These are phyloP conservation scores for Alternaria longipes DNA, from an alignment of 2,329 filamentous ascomycete genomes.

Conservation along the genomic window DNA sequence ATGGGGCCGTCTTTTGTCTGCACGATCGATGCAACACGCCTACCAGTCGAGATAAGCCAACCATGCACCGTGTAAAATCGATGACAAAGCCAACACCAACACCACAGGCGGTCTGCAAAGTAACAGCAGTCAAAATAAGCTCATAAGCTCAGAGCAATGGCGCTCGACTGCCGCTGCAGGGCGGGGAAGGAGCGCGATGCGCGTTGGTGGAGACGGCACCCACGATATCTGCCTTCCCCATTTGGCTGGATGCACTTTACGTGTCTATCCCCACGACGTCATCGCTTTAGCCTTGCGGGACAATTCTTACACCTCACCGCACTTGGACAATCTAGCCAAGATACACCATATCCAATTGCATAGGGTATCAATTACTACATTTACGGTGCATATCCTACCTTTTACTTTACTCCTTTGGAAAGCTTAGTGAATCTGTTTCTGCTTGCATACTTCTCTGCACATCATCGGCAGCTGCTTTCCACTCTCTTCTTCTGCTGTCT, in stretches of 20 bases:
- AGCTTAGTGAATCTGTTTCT: conserved; percentile 1
- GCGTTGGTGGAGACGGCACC: conserved; percentile 33
- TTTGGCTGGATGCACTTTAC: conserved; percentile 19
- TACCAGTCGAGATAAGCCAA: background rate
- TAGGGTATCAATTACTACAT: background rate
- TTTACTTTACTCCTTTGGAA: background rate
- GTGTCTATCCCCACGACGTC: conserved; percentile 3
- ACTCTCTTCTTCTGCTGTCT: background rate
- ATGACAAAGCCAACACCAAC: background rate
- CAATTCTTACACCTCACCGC: background rate
- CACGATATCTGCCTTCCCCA: conserved; percentile 31
- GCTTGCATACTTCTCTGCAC: conserved; percentile 5
- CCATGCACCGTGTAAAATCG: background rate
- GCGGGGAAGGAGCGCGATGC: conserved; percentile 24
- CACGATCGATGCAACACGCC: background rate
- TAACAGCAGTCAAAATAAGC: conserved; percentile 31
- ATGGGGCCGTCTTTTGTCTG: background rate
- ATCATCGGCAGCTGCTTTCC: background rate
- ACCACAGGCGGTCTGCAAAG: background rate
- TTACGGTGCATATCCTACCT: background rate
- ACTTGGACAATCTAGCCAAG: background rate
- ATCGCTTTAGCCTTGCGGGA: background rate
- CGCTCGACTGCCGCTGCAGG: conserved; percentile 32
- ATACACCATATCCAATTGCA: background rate
- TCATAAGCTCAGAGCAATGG: conserved; percentile 36